Conservation (phyloP, 2,329 filamentous ascomycete species). For the Madurella mycetomatis region DNA sequence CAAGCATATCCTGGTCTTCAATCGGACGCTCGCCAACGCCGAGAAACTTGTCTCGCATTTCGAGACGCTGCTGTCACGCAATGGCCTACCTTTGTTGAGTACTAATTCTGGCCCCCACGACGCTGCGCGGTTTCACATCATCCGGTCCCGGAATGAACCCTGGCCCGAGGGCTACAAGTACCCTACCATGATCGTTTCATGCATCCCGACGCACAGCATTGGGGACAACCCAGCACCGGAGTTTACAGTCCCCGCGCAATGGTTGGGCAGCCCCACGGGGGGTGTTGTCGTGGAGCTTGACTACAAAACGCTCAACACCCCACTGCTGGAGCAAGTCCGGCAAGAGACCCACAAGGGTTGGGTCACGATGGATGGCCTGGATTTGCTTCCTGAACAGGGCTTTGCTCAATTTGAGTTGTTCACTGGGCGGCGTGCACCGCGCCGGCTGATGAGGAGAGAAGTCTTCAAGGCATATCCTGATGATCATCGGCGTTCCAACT, state of each 20-base stretch:
- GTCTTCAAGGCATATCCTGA: constrained; percentile 47
- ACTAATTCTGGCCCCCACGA: constrained; percentile 38
- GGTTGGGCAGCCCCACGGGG: constrained; percentile 68
- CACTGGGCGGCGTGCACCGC: constrained; percentile 65
- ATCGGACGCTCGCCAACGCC: constrained; percentile 64
- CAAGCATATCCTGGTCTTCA: constrained; percentile 69
- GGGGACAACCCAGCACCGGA: constrained; percentile 61
- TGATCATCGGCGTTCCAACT: constrained; percentile 38
- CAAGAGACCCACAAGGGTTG: constrained; percentile 57
- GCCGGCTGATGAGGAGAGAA: constrained; percentile 65
- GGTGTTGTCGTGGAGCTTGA: constrained; percentile 72
- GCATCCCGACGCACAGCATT: constrained; percentile 67
- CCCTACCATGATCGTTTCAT: constrained; percentile 72
- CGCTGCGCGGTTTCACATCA: constrained; percentile 50
- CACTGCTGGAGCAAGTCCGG: constrained; percentile 64
- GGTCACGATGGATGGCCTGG: constrained; percentile 72
- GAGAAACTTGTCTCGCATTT: constrained; percentile 66
- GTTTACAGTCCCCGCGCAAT: constrained; percentile 63
- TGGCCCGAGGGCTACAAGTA: constrained; percentile 62
- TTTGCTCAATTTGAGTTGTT: constrained; percentile 81
- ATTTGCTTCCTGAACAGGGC: constrained; percentile 72
- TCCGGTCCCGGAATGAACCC: constrained; percentile 52
- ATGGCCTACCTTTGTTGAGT: constrained; percentile 41
- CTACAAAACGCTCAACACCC: constrained; percentile 69
- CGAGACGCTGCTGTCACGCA: constrained; percentile 47